These are phyloP conservation scores for Sclerotinia spermophila DNA, from an alignment of 2,329 filamentous ascomycete genomes.

Conservation along the genomic window DNA sequence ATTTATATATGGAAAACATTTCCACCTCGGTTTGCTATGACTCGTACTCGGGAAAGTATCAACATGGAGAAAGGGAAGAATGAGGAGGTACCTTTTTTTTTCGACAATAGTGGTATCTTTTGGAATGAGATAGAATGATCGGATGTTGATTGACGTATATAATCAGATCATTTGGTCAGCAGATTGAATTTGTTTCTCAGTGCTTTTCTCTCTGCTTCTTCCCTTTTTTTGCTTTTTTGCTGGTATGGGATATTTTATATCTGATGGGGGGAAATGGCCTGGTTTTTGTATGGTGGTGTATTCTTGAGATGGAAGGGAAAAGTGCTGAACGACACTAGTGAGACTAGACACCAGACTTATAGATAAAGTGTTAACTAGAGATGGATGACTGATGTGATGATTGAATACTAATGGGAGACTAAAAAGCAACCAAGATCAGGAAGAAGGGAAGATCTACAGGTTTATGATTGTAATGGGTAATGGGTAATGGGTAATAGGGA, in stretches of 20 bases:
- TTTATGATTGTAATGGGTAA: not conserved
- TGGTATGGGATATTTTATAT: not conserved
- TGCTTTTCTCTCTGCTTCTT: not conserved
- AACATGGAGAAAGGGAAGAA: not conserved
- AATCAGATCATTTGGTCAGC: constrained; percentile 18
- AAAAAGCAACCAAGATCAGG: not conserved
- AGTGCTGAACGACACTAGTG: not conserved
- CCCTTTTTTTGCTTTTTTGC: not conserved
- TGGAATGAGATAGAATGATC: constrained; percentile 14
- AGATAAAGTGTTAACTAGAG: not conserved
- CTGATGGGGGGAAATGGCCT: not conserved
- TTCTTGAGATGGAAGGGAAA: not conserved
- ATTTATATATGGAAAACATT: not conserved
- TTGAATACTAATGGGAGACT: not conserved
- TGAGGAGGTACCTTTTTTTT: not conserved
- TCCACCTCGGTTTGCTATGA: not conserved
- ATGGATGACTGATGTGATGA: not conserved
- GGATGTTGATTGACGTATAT: not conserved
- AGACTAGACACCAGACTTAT: not conserved
- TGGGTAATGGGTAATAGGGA: too few relatives aligned
- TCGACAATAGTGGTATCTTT: not conserved
- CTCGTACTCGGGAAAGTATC: constrained; percentile 9
- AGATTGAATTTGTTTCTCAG: not conserved
- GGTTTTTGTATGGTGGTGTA: not conserved
- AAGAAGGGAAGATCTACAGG: not conserved